These are phyloP conservation scores for Pseudocercospora ulei DNA, from an alignment of 2,329 filamentous ascomycete species.

Conservation along the genomic window DNA sequence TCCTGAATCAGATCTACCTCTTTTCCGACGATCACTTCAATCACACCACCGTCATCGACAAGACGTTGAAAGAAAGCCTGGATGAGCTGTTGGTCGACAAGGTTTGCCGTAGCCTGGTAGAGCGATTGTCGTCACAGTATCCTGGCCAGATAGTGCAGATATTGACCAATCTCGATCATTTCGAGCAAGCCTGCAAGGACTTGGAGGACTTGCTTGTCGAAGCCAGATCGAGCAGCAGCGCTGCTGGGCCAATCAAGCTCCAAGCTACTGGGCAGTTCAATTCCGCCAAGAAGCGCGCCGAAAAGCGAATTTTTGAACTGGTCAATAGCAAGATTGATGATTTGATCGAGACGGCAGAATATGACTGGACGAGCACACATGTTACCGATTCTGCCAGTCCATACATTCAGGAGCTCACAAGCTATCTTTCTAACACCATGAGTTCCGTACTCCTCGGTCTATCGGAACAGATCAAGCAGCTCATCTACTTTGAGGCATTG, in stretches of 20 bases:
- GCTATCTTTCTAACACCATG: constrained; percentile 93
- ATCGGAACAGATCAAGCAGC: constrained; percentile 91
- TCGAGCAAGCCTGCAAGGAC: constrained; percentile 84
- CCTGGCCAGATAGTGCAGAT: constrained; percentile 97
- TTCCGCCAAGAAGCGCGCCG: constrained; percentile 85
- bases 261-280: constrained; percentile 78
- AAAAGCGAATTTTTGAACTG: constrained; percentile 95
- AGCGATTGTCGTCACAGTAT: constrained; percentile 82
- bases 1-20: constrained; percentile 95
- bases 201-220: constrained; percentile 77
- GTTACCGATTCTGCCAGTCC: constrained; percentile 66
- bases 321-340: constrained; percentile 99
- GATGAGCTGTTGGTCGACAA: constrained; percentile 89
- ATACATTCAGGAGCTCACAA: constrained; percentile 91
- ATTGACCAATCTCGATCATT: constrained; percentile 92
- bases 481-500: constrained; percentile 95
- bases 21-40: constrained; percentile 96
- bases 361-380: constrained; percentile 68
- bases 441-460: constrained; percentile 82
- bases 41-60: constrained; percentile 79
- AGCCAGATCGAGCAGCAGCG: constrained; percentile 70
- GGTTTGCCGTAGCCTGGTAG: constrained; percentile 81
- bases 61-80: constrained; percentile 76
- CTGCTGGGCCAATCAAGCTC: constrained; percentile 68
- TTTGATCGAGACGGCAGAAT: constrained; percentile 91